Evolutionary conservation across 2,329 filamentous ascomycete species (phyloP).

Genomic region (Chrysoporthe cubensis): DNA sequence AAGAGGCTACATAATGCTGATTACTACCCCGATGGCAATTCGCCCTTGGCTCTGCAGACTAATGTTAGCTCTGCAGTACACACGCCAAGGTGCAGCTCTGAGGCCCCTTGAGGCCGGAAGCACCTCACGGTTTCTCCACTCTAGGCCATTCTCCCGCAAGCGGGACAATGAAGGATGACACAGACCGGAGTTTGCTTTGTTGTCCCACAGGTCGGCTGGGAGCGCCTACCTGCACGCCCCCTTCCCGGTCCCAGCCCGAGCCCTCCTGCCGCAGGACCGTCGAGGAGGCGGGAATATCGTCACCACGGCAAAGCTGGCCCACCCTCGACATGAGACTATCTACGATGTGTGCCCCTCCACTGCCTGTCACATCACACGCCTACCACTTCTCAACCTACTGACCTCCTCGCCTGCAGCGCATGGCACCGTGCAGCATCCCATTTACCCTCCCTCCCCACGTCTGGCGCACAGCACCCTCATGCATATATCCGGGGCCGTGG

Average conservation of each 20-base stretch:
- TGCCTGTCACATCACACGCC: background rate
- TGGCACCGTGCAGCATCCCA: constrained; percentile 22
- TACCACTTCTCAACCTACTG: background rate
- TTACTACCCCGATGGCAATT: constrained; percentile 6
- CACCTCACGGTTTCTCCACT: background rate
- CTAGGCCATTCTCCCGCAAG: background rate
- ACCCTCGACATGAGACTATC: no score
- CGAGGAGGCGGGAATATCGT: no score
- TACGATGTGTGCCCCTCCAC: background rate
- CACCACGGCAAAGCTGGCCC: no score
- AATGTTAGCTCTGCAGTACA: constrained; percentile 7
- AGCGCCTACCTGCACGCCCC: background rate
- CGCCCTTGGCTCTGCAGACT: constrained; percentile 17
- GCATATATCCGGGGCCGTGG: constrained; percentile 12
- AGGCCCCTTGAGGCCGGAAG: background rate
- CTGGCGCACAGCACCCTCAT: constrained; percentile 10
- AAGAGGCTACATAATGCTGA: background rate
- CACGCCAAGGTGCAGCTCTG: constrained; percentile 13
- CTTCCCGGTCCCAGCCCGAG: background rate
- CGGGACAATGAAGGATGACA: background rate
- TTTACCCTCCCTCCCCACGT: background rate
- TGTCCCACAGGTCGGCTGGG: background rate
- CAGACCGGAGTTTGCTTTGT: background rate
- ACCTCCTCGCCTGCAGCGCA: constrained; percentile 15
- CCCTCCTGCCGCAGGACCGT: background rate